Evolutionary conservation across 176 grass and related monocot species (phyloP).

Genomic region (Musa acuminata): DNA sequence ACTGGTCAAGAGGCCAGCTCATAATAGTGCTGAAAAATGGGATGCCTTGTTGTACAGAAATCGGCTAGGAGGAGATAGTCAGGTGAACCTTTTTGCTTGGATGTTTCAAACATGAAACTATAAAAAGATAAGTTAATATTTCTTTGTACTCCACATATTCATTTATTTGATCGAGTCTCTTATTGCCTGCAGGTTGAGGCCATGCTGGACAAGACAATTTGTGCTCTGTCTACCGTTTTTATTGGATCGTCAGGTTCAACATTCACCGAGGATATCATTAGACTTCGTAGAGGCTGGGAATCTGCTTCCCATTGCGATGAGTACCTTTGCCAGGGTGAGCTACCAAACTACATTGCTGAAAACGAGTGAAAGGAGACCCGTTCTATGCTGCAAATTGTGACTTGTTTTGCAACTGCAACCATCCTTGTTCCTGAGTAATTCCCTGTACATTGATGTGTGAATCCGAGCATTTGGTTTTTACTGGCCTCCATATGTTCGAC

Average conservation of each 20-base stretch:
- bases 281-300: slow-evolving; percentile 63
- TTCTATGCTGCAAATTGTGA: background rate
- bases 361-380: slow-evolving; percentile 26
- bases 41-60: slow-evolving; percentile 81
- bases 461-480: background rate
- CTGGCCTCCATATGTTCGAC: background rate
- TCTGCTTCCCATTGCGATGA: slow-evolving; percentile 67
- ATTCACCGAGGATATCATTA: slow-evolving; percentile 87
- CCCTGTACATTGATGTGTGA: background rate
- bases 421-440: background rate
- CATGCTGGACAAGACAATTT: slow-evolving; percentile 96
- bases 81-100: slow-evolving; percentile 29
- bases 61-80: slow-evolving; percentile 54
- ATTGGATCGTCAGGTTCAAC: slow-evolving; percentile 79
- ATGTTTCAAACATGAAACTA: background rate
- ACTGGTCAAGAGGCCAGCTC: slow-evolving; percentile 69
- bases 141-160: too few relatives aligned
- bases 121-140: too few relatives aligned
- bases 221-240: slow-evolving; percentile 69
- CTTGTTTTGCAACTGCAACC: background rate
- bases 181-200: slow-evolving; percentile 56
- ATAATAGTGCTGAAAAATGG: slow-evolving; percentile 74
- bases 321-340: slow-evolving; percentile 85
- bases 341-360: slow-evolving; percentile 69
- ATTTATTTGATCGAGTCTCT: background rate